phyloP scores from a whole-genome alignment of 345 rosid genomes.

The Lumnitzera littorea region DNA sequence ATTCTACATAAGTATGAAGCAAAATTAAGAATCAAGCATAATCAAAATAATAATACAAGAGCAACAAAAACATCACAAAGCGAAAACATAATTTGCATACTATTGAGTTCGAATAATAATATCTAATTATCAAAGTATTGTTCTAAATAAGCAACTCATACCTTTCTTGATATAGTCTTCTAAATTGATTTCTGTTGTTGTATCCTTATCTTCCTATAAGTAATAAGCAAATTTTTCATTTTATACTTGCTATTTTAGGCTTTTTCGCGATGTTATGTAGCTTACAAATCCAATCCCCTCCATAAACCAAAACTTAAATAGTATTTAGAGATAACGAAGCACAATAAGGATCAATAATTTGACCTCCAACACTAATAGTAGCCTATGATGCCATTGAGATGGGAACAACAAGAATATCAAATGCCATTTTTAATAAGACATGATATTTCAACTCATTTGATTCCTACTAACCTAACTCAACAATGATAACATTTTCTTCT shows the following conservation, averaged over 20 bases:
- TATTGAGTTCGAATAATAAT: too few species aligned
- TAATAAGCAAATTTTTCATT: neutral
- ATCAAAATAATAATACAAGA: too few species aligned
- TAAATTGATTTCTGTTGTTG: too few species aligned
- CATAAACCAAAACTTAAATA: neutral
- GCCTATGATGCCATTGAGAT: neutral
- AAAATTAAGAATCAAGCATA: too few species aligned
- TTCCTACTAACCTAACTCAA: neutral
- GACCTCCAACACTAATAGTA: neutral
- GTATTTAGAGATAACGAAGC: neutral
- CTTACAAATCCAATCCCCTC: neutral
- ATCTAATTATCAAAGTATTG: too few species aligned
- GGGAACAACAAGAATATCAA: neutral
- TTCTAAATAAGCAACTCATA: too few species aligned
- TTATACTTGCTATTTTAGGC: neutral
- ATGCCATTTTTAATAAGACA: neutral
- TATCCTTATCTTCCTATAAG: neutral
- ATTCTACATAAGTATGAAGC: too few species aligned
- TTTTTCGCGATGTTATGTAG: neutral
- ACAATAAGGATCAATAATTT: neutral
- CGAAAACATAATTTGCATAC: too few species aligned
- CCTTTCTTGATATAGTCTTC: too few species aligned
- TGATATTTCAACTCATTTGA: neutral
- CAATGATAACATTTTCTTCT: too few species aligned
- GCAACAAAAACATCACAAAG: too few species aligned